These are phyloP conservation scores for Penicillium occitanis DNA, from an alignment of 2,329 filamentous ascomycete genomes.

Conservation along the genomic window DNA sequence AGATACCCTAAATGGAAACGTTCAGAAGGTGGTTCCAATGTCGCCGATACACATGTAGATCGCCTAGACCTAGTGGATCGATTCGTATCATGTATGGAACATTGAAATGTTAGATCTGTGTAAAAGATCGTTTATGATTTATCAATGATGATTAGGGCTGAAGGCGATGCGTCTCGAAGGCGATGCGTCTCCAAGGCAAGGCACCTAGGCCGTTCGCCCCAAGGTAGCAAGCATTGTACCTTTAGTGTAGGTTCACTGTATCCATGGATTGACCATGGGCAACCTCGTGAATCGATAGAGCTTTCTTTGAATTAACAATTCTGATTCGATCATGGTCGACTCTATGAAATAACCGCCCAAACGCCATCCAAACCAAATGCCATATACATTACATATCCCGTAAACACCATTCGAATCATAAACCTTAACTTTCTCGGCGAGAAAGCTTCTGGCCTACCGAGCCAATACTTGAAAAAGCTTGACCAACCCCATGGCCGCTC, in stretches of 20 bases:
- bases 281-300: background rate
- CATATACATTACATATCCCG: conserved; percentile 7
- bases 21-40: background rate
- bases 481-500: conserved; percentile 43
- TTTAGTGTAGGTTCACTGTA: background rate
- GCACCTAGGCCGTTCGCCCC: background rate
- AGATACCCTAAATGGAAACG: background rate
- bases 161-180: background rate
- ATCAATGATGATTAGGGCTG: background rate
- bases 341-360: background rate
- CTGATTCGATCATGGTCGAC: background rate
- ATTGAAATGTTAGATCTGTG: background rate
- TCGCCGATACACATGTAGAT: background rate
- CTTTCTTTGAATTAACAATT: too few species aligned
- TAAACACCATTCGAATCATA: background rate
- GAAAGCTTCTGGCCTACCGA: background rate
- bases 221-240: background rate
- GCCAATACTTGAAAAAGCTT: conserved; percentile 35
- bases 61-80: background rate
- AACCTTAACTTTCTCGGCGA: background rate
- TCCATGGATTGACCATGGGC: background rate
- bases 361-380: conserved; percentile 5
- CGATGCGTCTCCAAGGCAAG: background rate
- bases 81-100: background rate
- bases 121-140: background rate